Conservation (phyloP, 1,284 basidiomycete genomes). For the Cerioporus squamosus region DNA sequence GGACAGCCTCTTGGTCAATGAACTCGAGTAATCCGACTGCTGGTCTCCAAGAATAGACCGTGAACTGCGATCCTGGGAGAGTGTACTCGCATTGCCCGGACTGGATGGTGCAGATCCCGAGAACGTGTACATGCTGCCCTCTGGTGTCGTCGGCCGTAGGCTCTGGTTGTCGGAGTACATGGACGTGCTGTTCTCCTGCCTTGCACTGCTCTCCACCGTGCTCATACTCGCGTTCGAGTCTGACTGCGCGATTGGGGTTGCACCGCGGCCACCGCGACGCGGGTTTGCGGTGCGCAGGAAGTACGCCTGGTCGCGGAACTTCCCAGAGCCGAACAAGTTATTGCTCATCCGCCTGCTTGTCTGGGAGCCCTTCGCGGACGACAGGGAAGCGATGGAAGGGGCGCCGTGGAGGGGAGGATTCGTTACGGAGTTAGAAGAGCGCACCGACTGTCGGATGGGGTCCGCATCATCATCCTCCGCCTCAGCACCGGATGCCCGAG, state of each 20-base stretch:
- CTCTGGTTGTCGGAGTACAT: slow-evolving; percentile 48
- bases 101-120: slow-evolving; percentile 49
- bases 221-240: slow-evolving; percentile 47
- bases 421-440: slow-evolving; percentile 47
- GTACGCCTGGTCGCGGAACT: slow-evolving; percentile 73
- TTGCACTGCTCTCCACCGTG: slow-evolving; percentile 29
- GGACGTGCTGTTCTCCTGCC: slow-evolving; percentile 42
- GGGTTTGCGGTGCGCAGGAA: slow-evolving; percentile 56
- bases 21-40: slow-evolving; percentile 22
- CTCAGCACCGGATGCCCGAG: slow-evolving; percentile 20
- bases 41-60: slow-evolving; percentile 34
- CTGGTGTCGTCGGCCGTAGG: slow-evolving; percentile 57
- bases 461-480: slow-evolving; percentile 42
- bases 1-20: slow-evolving; percentile 40
- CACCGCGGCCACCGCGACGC: slow-evolving; percentile 48
- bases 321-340: slow-evolving; percentile 80
- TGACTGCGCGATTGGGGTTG: slow-evolving; percentile 55
- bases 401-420: slow-evolving; percentile 42
- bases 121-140: slow-evolving; percentile 41
- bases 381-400: slow-evolving; percentile 47
- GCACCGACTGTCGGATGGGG: slow-evolving; percentile 43
- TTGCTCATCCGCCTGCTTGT: slow-evolving; percentile 77
- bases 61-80: slow-evolving; percentile 24
- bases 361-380: slow-evolving; percentile 34
- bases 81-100: slow-evolving; percentile 44